Evolutionary conservation across 352 stramenopile genomes (phyloP).

Genomic region (Albugo candida): DNA sequence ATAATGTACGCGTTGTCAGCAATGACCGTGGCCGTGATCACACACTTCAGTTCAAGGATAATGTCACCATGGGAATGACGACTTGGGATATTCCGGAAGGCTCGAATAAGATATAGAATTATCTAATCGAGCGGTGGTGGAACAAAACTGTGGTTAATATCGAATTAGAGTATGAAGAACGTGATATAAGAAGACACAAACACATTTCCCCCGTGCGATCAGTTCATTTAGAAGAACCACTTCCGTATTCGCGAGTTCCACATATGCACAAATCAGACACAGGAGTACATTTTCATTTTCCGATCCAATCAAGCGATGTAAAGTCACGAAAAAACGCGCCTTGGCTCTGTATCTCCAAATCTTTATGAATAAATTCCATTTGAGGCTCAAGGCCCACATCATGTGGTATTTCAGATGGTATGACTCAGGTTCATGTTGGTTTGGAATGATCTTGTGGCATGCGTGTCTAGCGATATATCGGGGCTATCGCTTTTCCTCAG

Average conservation of each 20-base stretch:
- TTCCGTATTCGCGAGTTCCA: slow-evolving; percentile 44
- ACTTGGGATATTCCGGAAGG: slow-evolving; percentile 3
- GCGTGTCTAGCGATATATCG: too few relatives aligned
- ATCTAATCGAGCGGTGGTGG: slow-evolving; percentile 54
- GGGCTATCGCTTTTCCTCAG: too few relatives aligned
- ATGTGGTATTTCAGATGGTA: too few relatives aligned
- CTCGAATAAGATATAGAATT: slow-evolving; percentile 26
- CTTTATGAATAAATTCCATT: too few relatives aligned
- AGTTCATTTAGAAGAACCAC: slow-evolving; percentile 32
- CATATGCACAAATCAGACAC: slow-evolving; percentile 16
- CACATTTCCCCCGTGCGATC: slow-evolving; percentile 18
- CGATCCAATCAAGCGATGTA: slow-evolving; percentile 11
- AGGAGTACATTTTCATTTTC: slow-evolving; percentile 27
- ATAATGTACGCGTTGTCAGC: slow-evolving; percentile 71
- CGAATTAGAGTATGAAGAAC: slow-evolving; percentile 27
- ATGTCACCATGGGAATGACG: neutral
- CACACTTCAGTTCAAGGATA: slow-evolving; percentile 18
- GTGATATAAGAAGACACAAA: neutral
- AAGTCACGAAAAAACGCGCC: too few relatives aligned
- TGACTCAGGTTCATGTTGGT: too few relatives aligned
- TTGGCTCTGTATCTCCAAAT: too few relatives aligned
- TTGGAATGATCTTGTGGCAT: too few relatives aligned
- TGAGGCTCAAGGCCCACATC: too few relatives aligned
- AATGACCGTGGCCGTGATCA: slow-evolving; percentile 98
- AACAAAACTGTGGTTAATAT: slow-evolving; percentile 52